phyloP scores from a whole-genome alignment of 2,329 filamentous ascomycete species.

The Colletotrichum theobromicola region DNA sequence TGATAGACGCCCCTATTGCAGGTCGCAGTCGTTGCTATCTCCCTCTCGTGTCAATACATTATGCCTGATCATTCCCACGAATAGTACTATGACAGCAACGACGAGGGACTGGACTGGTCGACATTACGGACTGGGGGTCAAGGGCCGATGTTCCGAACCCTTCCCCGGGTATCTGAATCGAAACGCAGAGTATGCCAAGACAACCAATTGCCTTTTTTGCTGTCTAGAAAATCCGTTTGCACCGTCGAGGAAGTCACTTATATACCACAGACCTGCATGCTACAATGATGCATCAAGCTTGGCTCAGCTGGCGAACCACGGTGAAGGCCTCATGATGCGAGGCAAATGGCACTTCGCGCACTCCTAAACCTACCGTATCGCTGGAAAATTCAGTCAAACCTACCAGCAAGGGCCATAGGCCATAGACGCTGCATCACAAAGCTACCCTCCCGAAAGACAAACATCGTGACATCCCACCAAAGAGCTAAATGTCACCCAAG shows the following conservation, averaged over 20 bases:
- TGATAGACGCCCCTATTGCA: no score
- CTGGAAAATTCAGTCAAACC: rapidly evolving
- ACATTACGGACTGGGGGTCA: neutral
- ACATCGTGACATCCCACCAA: neutral
- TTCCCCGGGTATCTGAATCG: neutral
- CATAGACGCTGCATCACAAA: rapidly evolving
- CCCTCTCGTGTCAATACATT: neutral
- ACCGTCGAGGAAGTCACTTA: neutral
- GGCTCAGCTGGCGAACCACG: neutral
- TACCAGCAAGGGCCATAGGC: neutral
- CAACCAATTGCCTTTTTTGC: neutral
- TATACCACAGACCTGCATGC: neutral
- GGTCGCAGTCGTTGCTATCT: no score
- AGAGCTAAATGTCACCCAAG: neutral
- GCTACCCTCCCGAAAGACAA: no score
- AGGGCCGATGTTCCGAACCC: neutral
- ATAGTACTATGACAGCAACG: neutral
- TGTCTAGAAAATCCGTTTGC: neutral
- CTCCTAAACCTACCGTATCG: neutral
- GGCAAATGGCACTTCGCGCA: neutral
- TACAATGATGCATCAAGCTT: neutral
- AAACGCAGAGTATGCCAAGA: no score
- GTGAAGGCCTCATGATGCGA: neutral
- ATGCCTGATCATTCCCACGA: neutral
- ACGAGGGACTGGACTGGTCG: neutral